Percentiles rank a stretch among this genome's conserved stretches.
These are phyloP conservation scores for Tephrocybe rancida DNA, from an alignment of 768 basidiomycete genomes.

Conservation along the genomic window DNA sequence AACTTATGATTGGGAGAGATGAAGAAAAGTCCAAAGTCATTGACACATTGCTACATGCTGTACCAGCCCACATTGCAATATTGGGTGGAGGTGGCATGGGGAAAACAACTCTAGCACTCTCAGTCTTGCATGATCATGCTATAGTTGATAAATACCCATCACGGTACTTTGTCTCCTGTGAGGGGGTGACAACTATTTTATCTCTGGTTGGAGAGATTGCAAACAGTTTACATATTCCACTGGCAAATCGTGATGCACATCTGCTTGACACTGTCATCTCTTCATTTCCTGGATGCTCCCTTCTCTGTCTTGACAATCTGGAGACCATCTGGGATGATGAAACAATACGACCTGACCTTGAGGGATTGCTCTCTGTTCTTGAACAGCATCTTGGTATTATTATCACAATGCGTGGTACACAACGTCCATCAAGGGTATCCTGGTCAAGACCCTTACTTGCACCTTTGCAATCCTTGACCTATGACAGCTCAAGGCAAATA, in stretches of 20 bases:
- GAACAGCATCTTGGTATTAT: too few relatives aligned
- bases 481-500: background rate
- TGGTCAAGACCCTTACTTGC: background rate
- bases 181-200: background rate
- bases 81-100: too few relatives aligned
- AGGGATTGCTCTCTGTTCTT: constrained; percentile 1
- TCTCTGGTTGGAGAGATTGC: constrained; percentile 5
- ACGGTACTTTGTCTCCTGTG: constrained; percentile 12
- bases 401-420: too few relatives aligned
- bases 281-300: background rate
- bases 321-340: constrained; percentile 9
- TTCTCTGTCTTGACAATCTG: constrained; percentile 10
- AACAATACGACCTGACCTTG: background rate
- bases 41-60: background rate
- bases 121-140: background rate
- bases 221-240: background rate
- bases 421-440: constrained; percentile 1
- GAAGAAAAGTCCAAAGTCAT: too few relatives aligned
- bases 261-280: background rate
- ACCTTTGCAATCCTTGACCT: too few relatives aligned
- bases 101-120: constrained; percentile 8
- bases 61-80: background rate
- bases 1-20: constrained; percentile 5
- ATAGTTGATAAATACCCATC: background rate
- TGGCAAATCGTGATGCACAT: background rate